Percentiles rank a stretch among this genome's conserved stretches.
These are phyloP conservation scores for Blakeslea trispora DNA, from an alignment of 371 early-diverging fungal species.

Conservation along the genomic window DNA sequence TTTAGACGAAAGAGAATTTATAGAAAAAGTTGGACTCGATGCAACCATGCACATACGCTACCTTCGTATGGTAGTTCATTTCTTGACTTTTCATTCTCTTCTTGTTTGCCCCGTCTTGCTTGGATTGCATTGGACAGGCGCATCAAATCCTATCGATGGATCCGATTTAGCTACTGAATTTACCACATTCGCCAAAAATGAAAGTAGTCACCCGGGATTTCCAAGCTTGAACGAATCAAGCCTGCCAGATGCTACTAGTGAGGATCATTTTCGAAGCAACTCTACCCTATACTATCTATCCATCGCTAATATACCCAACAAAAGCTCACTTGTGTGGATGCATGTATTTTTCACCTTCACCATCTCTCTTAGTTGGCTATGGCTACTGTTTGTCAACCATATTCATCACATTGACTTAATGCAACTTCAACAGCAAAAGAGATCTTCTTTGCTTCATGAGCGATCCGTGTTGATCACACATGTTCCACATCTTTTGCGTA, in stretches of 20 bases:
- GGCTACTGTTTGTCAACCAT: conserved; percentile 53
- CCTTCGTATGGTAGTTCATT: conserved; percentile 65
- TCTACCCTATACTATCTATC: conserved; percentile 45
- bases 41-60: conserved; percentile 71
- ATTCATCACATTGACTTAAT: conserved; percentile 46
- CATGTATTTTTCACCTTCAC: conserved; percentile 43
- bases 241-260: neutral
- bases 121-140: conserved; percentile 52
- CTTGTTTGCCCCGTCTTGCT: conserved; percentile 52
- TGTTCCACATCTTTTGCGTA: conserved; percentile 42
- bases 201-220: conserved; percentile 1
- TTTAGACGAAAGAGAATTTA: conserved; percentile 45
- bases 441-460: conserved; percentile 3
- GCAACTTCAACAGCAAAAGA: conserved; percentile 15
- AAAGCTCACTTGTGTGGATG: conserved; percentile 39
- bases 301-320: conserved; percentile 43
- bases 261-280: conserved; percentile 38
- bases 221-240: neutral
- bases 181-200: conserved; percentile 16
- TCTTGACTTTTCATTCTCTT: conserved; percentile 48
- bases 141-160: conserved; percentile 5
- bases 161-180: conserved; percentile 20
- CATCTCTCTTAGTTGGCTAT: conserved; percentile 45
- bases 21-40: conserved; percentile 62
- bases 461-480: conserved; percentile 37